Evolutionary conservation across 2,329 filamentous ascomycete genomes (phyloP), one percentile per base, ranked within the genome.

Genomic region (Acrocalymma vagum): DNA sequence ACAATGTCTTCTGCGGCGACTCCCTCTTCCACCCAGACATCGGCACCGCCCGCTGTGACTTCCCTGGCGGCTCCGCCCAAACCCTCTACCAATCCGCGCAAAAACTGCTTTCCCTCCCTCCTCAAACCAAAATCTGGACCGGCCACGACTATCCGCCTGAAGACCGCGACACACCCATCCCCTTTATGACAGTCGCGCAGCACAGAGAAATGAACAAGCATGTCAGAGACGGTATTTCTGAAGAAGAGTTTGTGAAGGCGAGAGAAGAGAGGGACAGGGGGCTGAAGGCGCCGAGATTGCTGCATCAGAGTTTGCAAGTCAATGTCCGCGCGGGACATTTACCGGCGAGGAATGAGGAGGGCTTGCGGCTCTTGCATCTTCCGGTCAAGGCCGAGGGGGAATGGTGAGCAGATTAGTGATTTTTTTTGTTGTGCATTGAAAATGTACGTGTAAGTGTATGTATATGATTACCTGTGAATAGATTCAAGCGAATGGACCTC

Each of bases 291-390:
- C 71, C 70, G 3, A 63, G 48, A 24, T 38, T 74, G 39, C 35
- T 74, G 22, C 60, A 71, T 39, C 68, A 62, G 29, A 62, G 68
- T 2, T 40, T 74, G 53, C 70, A 73, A 50, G 45, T 73, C 6
- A 73, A 74, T 39, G 58, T 73, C 25, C 62, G 69, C n/a, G 71
- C 58, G 0, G 70, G 69, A 1, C 52, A 55, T 20, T 52, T 73
- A 26, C 70, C 71, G 1, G 22, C 13, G 13, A 21, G 26, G 10
- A 49, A 44, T 11, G 21, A 20, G 5, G 25, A 16, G 5, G 43
- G 47, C 6, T 23, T 37, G 21, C 29, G 43, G 9, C 28, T 42
- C 27, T 26, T 53, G 27, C 16, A 14, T 26, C 24, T 53, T 5
- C 49, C 50, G 2, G 14, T 53, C 6, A 40, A 29, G 27, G 7